A percentile compares a stretch with the other conserved stretches of the same genome.
These are phyloP conservation scores for Xerocomellus dryophilus DNA, from an alignment of 768 basidiomycete genomes.

Conservation along the genomic window DNA sequence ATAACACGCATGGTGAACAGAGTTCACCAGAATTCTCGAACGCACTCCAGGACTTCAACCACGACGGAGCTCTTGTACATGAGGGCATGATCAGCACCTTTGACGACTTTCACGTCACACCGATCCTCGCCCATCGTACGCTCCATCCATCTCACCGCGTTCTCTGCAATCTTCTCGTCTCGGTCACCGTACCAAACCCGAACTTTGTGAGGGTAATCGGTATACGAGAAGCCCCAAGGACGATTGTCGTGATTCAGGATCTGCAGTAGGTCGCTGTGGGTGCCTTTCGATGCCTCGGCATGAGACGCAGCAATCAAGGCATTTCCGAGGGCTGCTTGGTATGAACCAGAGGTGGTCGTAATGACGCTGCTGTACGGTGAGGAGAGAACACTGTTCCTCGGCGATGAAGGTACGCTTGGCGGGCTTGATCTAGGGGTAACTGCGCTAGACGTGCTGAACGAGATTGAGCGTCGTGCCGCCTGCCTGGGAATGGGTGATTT, in stretches of 20 bases:
- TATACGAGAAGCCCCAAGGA: conserved; percentile 89
- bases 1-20: background rate
- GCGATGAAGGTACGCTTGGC: conserved; percentile 51
- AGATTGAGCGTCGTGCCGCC: conserved; percentile 68
- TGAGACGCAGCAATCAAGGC: conserved; percentile 93
- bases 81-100: conserved; percentile 86
- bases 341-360: conserved; percentile 27
- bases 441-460: conserved; percentile 43
- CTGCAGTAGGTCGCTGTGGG: conserved; percentile 85
- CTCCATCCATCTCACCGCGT: conserved; percentile 92
- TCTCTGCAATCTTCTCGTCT: conserved; percentile 92
- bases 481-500: conserved; percentile 42
- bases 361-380: conserved; percentile 24
- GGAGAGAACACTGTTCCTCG: conserved; percentile 44
- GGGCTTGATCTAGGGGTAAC: conserved; percentile 39
- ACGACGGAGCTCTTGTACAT: conserved; percentile 91
- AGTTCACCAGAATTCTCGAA: conserved; percentile 54
- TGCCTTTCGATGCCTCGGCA: conserved; percentile 89
- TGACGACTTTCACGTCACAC: conserved; percentile 78
- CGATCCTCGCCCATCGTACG: conserved; percentile 70
- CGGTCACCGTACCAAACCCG: conserved; percentile 91
- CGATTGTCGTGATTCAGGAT: conserved; percentile 88
- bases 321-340: conserved; percentile 76
- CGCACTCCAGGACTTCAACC: conserved; percentile 76
- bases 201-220: conserved; percentile 70